phyloP scores from a whole-genome alignment of 228 moss, liverwort and hornwort species.

The Sphagnum magellanicum region DNA sequence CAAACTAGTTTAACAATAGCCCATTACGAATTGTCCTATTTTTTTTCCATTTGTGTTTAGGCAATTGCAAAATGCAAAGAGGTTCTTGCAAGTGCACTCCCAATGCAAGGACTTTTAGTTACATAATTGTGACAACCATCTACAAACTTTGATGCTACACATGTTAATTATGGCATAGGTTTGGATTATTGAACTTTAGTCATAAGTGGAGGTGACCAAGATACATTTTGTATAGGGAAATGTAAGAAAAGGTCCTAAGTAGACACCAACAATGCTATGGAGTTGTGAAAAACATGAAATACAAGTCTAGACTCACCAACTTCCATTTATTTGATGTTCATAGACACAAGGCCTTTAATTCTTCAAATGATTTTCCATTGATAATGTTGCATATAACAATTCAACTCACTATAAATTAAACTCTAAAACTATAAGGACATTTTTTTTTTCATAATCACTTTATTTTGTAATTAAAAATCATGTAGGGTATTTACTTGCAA shows the following conservation, averaged over 20 bases:
- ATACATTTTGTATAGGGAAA: too few relatives aligned
- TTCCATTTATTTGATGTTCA: constrained; percentile 76
- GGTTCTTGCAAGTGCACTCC: constrained; percentile 75
- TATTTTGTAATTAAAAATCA: too few relatives aligned
- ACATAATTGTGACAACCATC: constrained; percentile 93
- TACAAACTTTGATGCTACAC: constrained; percentile 59
- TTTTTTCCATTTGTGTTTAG: constrained; percentile 59
- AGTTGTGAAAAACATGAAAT: too few relatives aligned
- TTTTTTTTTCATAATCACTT: too few relatives aligned
- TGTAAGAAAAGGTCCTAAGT: too few relatives aligned
- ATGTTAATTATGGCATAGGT: not conserved
- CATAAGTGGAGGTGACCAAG: too few relatives aligned
- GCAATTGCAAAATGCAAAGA: constrained; percentile 68
- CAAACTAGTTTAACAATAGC: constrained; percentile 65
- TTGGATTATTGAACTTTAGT: too few relatives aligned
- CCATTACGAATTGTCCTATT: constrained; percentile 73
- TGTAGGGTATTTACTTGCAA: too few relatives aligned
- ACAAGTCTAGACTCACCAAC: constrained; percentile 22
- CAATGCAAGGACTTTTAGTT: constrained; percentile 69
- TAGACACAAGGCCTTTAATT: constrained; percentile 70
- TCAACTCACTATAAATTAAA: not conserved
- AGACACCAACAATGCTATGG: too few relatives aligned
- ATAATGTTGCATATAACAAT: constrained; percentile 48
- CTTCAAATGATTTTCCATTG: constrained; percentile 90
- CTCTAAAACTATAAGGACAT: too few relatives aligned